Base-by-base conservation (phyloP, 2,329 filamentous ascomycete genomes). In the Clonostachys chloroleuca region DNA sequence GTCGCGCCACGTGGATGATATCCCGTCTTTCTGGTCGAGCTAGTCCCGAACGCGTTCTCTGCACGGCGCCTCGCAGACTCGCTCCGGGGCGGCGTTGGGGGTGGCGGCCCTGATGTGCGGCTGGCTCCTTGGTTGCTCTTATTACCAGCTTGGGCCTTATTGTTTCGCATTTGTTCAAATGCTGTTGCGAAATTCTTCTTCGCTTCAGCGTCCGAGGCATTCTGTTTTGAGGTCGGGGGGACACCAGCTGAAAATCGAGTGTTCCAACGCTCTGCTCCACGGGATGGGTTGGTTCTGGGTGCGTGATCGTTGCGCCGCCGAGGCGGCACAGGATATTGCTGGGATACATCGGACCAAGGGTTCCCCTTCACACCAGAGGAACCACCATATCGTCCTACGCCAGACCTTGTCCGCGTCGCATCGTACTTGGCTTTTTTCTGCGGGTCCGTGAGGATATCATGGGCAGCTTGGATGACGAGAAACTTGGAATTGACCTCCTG, bases 391-490 rank as follows among this genome's bases (percentile, higher is more conserved):
- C 72, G 66, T 18, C 57, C 57, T 14, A 14, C 37, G 12, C 16
- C 40, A 24, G 54, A 47, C 12, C 61, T 66, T 24, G 59, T 60
- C 44, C 72, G 68, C 33, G 72, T 66, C 12, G 72, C 68, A 59
- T 83, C 78, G 51, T 81, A 81, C 47, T 77, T 78, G 33, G 69
- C 62, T 51, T 74, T 80, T 46, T 69, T 62, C 3, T 69, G 65
- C 2, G 75, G 69, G 49, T 80, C 77, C 24, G 68, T 73, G 13
- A 83, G 65, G 46, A 96, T 76, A 62, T 96, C 91, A 60, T 95
- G 85, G 18, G 91, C 91, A 5, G 87, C 82, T 65, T 95, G 89
- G 43, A 96, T 95, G 44, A 85, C 80, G 64, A 95, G 88, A 59
- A 96, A 96, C 59, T 89, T 87, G 34, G 86, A 76, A 54, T 88